These are phyloP conservation scores for Cucurbitaria berberidis DNA, from an alignment of 2,329 filamentous ascomycete genomes.

Conservation along the genomic window DNA sequence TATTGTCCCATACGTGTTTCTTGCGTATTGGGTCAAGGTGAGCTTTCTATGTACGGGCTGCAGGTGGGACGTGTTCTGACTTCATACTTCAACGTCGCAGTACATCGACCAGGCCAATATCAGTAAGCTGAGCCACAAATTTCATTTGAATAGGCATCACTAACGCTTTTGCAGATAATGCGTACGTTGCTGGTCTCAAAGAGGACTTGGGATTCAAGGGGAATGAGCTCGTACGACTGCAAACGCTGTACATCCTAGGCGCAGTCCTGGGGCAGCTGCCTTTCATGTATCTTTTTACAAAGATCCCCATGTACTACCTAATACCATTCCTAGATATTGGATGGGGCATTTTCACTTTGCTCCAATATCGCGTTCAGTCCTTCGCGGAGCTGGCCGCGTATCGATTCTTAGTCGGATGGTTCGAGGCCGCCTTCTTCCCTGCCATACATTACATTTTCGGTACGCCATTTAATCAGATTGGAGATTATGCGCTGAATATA, in stretches of 20 bases:
- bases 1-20: slow-evolving; percentile 63
- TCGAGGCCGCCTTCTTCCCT: slow-evolving; percentile 56
- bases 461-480: slow-evolving; percentile 1
- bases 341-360: slow-evolving; percentile 64
- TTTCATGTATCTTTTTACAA: slow-evolving; percentile 58
- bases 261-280: slow-evolving; percentile 60
- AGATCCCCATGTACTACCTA: slow-evolving; percentile 56
- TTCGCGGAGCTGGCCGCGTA: slow-evolving; percentile 61
- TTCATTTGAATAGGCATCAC: background rate
- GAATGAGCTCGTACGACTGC: slow-evolving; percentile 62
- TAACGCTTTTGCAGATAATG: slow-evolving; percentile 54
- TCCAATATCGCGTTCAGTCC: slow-evolving; percentile 59
- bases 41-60: slow-evolving; percentile 27
- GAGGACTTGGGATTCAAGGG: slow-evolving; percentile 59
- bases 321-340: slow-evolving; percentile 59
- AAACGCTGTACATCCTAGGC: slow-evolving; percentile 60
- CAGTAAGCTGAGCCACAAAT: slow-evolving; percentile 45
- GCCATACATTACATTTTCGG: slow-evolving; percentile 40
- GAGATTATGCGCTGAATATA: slow-evolving; percentile 3
- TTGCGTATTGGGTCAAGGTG: slow-evolving; percentile 60
- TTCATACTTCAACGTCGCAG: background rate
- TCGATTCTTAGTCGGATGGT: slow-evolving; percentile 62
- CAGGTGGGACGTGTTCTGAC: background rate
- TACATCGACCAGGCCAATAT: slow-evolving; percentile 63
- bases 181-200: slow-evolving; percentile 62